These are phyloP conservation scores for Cladobotryum mycophilum DNA, from an alignment of 2,329 filamentous ascomycete genomes.

Conservation along the genomic window DNA sequence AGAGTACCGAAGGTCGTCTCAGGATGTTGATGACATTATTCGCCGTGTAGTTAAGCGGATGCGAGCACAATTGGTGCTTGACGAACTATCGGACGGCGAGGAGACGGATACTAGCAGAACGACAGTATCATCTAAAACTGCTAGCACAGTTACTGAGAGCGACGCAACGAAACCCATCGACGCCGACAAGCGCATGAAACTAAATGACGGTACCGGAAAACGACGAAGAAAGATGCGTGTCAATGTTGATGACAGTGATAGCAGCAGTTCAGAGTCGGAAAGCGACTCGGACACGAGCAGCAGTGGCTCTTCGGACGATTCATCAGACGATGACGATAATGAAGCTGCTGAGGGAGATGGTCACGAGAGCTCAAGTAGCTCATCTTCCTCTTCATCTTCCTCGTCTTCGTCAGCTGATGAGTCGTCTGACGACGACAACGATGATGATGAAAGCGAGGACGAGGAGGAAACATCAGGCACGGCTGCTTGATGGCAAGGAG, in stretches of 20 bases:
- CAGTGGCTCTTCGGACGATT: constrained; percentile 30
- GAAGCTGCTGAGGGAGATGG: constrained; percentile 15
- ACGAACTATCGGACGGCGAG: constrained; percentile 46
- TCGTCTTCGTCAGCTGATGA: constrained; percentile 30
- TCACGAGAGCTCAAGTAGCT: constrained; percentile 35
- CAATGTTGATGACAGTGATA: constrained; percentile 35
- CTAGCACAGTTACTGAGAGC: constrained; percentile 21
- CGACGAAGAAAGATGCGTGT: constrained; percentile 47
- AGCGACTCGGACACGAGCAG: constrained; percentile 27
- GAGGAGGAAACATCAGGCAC: constrained; percentile 12
- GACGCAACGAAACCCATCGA: constrained; percentile 20
- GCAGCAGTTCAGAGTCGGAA: constrained; percentile 30
- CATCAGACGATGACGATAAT: constrained; percentile 23
- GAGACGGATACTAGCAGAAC: constrained; percentile 30
- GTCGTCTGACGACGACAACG: constrained; percentile 15
- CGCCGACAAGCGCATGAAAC: constrained; percentile 34
- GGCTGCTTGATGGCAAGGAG: background rate
- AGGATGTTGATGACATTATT: constrained; percentile 45
- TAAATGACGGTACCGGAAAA: constrained; percentile 44
- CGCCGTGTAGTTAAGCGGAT: constrained; percentile 55
- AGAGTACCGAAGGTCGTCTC: constrained; percentile 43
- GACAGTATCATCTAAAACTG: constrained; percentile 23
- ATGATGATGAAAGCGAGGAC: constrained; percentile 17
- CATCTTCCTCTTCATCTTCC: constrained; percentile 35
- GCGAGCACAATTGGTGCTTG: constrained; percentile 53